Conservation (phyloP, 176 grass and related monocot species). For the Leersia perrieri region DNA sequence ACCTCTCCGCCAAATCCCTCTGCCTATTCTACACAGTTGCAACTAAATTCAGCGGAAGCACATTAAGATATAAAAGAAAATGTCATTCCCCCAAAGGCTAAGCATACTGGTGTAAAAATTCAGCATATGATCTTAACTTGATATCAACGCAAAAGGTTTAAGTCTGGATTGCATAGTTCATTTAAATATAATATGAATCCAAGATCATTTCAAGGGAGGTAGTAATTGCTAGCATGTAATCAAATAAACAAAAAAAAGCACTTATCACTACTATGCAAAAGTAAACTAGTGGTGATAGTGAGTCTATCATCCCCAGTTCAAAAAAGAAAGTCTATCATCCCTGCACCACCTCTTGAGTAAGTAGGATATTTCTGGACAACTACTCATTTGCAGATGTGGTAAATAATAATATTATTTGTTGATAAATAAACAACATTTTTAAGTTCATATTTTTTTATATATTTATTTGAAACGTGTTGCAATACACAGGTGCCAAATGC, state of each 20-base stretch:
- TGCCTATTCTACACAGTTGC: conserved; percentile 80
- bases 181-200: not conserved
- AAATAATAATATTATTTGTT: not conserved
- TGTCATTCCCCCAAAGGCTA: not conserved
- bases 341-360: not conserved
- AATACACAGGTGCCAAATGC: not conserved
- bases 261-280: not conserved
- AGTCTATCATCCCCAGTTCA: not conserved
- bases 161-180: not conserved
- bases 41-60: conserved; percentile 25
- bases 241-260: not conserved
- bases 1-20: conserved; percentile 91
- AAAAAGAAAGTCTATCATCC: not conserved
- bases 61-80: conserved; percentile 11
- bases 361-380: not conserved
- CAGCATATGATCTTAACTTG: conserved; percentile 1
- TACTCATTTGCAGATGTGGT: not conserved
- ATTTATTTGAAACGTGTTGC: not conserved
- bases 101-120: not conserved
- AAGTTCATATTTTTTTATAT: not conserved
- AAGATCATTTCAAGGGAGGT: not conserved
- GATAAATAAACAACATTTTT: not conserved
- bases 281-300: not conserved
- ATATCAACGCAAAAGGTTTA: not conserved
- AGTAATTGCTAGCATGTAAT: not conserved